Evolutionary conservation across 1,284 basidiomycete species (phyloP).

Genomic region (Inonotus obliquus): DNA sequence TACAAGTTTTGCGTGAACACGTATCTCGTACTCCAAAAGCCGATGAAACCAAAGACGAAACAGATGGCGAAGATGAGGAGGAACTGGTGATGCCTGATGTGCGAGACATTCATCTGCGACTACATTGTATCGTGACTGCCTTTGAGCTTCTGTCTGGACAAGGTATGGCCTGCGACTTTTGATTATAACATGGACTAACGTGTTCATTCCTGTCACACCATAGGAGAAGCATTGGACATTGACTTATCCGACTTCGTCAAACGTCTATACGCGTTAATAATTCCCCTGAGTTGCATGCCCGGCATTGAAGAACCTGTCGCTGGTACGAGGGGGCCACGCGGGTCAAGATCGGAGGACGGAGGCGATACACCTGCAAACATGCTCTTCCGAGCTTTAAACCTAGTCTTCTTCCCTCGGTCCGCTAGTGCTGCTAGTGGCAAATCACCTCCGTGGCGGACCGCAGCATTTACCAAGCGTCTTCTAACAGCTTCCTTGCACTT

Average conservation of each 20-base stretch:
- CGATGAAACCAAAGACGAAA: slow-evolving; percentile 29
- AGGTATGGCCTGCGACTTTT: slow-evolving; percentile 46
- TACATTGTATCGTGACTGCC: slow-evolving; percentile 90
- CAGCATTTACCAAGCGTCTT: slow-evolving; percentile 91
- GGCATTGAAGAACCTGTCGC: slow-evolving; percentile 40
- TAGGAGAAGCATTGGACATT: slow-evolving; percentile 93
- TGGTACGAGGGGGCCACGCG: slow-evolving; percentile 20
- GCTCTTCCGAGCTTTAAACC: slow-evolving; percentile 80
- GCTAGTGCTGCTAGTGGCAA: slow-evolving; percentile 45
- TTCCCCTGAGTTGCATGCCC: slow-evolving; percentile 50
- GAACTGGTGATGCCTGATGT: slow-evolving; percentile 26
- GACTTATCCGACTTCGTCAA: slow-evolving; percentile 90
- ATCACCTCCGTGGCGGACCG: slow-evolving; percentile 73
- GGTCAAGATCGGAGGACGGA: slow-evolving; percentile 26
- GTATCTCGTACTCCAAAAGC: slow-evolving; percentile 46
- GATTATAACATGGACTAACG: background rate
- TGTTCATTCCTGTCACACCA: background rate
- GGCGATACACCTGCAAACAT: slow-evolving; percentile 55
- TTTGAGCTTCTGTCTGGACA: slow-evolving; percentile 96
- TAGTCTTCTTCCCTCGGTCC: slow-evolving; percentile 70
- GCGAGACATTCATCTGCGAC: slow-evolving; percentile 53
- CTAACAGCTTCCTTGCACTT: slow-evolving; percentile 76
- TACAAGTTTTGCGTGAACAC: slow-evolving; percentile 81
- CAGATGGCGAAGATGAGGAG: slow-evolving; percentile 36
- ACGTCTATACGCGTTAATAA: slow-evolving; percentile 67